Percentiles rank a stretch among this genome's conserved stretches.
Conservation (phyloP, 129 eudicot species). For the Escallonia rubra region DNA sequence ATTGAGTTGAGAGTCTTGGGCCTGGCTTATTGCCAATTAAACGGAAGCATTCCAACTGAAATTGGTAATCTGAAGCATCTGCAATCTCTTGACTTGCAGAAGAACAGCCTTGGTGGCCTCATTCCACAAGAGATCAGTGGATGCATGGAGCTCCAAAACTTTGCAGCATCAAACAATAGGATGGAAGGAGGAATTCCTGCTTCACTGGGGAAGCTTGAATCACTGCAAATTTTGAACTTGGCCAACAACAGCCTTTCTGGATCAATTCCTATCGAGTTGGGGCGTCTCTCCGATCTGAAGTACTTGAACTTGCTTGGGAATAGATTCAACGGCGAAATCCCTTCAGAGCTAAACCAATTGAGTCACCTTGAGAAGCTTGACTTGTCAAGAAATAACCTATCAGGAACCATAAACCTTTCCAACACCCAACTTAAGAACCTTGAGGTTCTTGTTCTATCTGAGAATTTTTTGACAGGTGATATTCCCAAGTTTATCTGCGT, state of each 20-base stretch:
- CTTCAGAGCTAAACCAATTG: conserved; percentile 45
- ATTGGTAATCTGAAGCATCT: conserved; percentile 65
- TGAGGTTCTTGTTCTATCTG: conserved; percentile 56
- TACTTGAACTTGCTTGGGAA: conserved; percentile 80
- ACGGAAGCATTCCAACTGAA: conserved; percentile 76
- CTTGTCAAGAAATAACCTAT: conserved; percentile 70
- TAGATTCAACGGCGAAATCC: conserved; percentile 59
- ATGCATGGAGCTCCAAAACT: conserved; percentile 55
- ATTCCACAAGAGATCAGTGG: conserved; percentile 64
- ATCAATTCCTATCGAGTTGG: conserved; percentile 48
- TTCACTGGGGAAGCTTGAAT: conserved; percentile 55
- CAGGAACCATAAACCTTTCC: conserved; percentile 46
- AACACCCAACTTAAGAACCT: conserved; percentile 47
- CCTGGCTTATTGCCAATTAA: conserved; percentile 67
- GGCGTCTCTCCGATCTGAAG: conserved; percentile 38
- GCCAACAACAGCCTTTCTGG: conserved; percentile 83
- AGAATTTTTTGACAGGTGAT: conserved; percentile 45
- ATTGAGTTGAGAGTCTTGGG: conserved; percentile 58
- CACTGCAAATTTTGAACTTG: conserved; percentile 66
- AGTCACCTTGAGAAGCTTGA: conserved; percentile 52
- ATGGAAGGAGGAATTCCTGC: conserved; percentile 71
- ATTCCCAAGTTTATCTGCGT: conserved; percentile 51
- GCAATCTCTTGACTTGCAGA: conserved; percentile 63
- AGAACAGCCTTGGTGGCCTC: conserved; percentile 49
- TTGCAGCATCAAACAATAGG: conserved; percentile 80